Base-by-base conservation (phyloP, 805 yeast genomes). In the Kluyveromyces lactis region DNA sequence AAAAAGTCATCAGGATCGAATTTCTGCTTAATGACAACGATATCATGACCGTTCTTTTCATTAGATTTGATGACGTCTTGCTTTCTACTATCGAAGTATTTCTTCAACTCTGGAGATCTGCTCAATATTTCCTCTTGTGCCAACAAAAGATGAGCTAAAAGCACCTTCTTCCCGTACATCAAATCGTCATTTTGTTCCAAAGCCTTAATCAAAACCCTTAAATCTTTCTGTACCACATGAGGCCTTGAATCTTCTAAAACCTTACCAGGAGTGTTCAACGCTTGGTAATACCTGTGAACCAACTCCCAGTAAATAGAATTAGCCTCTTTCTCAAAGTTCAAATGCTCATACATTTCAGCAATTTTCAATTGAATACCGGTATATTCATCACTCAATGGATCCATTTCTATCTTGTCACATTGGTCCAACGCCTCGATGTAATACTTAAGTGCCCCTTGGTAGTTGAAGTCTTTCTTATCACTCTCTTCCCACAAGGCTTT, bases 361-460 rank as follows among this genome's bases (percentile, higher is more conserved):
- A 86, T 66, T 52, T 89, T 86, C 57, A 90, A 67, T 53, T 89
- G 95, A 39, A 90, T 75, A 0, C 97, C 96, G 0, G 97, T 89
- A 58, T 84, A 89, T 52, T 84, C 90, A 52, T 86, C 92, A 41
- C 77, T 68, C 24, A 82, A 50, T 9, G 71, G 72, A 45, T 75
- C 73, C 63, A 86, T 56, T 0, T 68, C 69, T 33, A 76, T 61
- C 19, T 69, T 64, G 27, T 77, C 71, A 29, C 86, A 80, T 45
- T 74, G 71, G 21, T 75, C 68, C 19, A 87, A 62, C 0, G 95
- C 95, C 46, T 81, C 80, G 32, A 85, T 70, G 60, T 89, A 90
- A 49, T 72, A 68, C 42, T 73, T 71, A 43, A 86, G 64, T 0
- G 97, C 95, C 44, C 75, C 65, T 39, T 72, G 67, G 60, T 73